Evolutionary conservation across 805 yeast species (phyloP), one percentile per base, ranked within the genome.

Genomic region (Yamadazyma phyllophila): DNA sequence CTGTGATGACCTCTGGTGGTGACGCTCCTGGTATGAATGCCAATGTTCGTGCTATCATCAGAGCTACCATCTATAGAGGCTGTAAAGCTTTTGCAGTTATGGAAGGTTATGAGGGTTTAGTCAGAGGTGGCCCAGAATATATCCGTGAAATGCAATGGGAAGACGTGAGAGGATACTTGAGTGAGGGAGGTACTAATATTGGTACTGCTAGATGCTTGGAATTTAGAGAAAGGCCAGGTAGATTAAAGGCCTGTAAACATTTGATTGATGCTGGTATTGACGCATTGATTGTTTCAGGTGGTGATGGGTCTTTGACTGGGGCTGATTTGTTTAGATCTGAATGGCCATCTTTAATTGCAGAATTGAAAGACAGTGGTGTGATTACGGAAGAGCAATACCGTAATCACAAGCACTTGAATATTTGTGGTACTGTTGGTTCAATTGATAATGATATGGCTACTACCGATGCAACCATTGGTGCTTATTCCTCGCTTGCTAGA

Each of bases 1-100:
- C 96, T 4, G 94, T 94, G 41, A 90, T 94, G 92, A 94, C 98
- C 5, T 88, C 96, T 1, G 99, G 99, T 57, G 99, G 99, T 67
- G 99, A 94, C 63, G 87, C 98, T 43, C 99, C 95, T 26, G 99
- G 99, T 59, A 94, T 94, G 99, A 89, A 90, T 67, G 92, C 97
- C 4, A 88, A 84, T 24, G 99, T 94, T 7, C 78, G 99, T 52
- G 96, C 98, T 0, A 96, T 94, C 48, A 96, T 92, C 7, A 80
- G 99, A 57, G 81, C 97, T 1, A 96, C 96, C 51, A 88, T 94
- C 52, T 80, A 74, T 71, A 76, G 82, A 47, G 91, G 86, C 13
- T 94, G 98, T 71, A 95, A 90, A 52, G 92, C 90, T 26, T 94
- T 77, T 59, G 97, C 95, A 24, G 82, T 95, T 40, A 84, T 80